Evolutionary conservation across 306 rosid genomes (phyloP).

Genomic region (Astragalus membranaceus): DNA sequence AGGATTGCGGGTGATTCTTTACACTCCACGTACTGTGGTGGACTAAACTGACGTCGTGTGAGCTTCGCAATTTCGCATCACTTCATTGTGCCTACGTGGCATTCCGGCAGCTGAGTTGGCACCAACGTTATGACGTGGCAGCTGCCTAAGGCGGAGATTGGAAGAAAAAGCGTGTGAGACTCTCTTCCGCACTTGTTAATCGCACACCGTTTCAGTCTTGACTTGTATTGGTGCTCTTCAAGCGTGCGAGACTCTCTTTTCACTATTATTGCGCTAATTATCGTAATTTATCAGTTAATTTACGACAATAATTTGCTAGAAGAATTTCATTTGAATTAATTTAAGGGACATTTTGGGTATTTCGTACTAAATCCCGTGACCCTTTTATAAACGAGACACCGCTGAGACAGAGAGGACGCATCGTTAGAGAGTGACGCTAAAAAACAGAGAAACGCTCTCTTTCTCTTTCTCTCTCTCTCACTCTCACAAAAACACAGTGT

Average conservation of each 20-base stretch:
- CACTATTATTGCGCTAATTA: no score
- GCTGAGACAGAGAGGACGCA: not conserved
- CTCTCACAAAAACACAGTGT: not conserved
- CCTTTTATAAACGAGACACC: constrained; percentile 13
- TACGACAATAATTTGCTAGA: no score
- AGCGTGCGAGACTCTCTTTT: no score
- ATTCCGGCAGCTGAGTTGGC: not conserved
- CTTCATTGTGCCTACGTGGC: not conserved
- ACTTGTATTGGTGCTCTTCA: no score
- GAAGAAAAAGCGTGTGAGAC: not conserved
- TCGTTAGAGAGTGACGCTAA: not conserved
- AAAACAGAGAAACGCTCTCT: not conserved
- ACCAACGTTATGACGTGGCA: not conserved
- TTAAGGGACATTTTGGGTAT: constrained; percentile 10
- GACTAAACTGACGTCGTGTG: not conserved
- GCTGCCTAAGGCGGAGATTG: not conserved
- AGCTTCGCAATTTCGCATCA: not conserved
- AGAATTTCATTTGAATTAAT: no score
- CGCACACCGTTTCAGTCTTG: not conserved
- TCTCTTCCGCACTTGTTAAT: not conserved
- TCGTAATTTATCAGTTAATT: no score
- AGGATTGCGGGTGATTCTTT: not conserved
- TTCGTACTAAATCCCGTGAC: not conserved
- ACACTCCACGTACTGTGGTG: not conserved
- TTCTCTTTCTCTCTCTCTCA: not conserved